A percentile compares a stretch with the other conserved stretches of the same genome.
Evolutionary conservation across 495 filamentous ascomycete species (phyloP).

Genomic region (Trichoderma erinaceum): DNA sequence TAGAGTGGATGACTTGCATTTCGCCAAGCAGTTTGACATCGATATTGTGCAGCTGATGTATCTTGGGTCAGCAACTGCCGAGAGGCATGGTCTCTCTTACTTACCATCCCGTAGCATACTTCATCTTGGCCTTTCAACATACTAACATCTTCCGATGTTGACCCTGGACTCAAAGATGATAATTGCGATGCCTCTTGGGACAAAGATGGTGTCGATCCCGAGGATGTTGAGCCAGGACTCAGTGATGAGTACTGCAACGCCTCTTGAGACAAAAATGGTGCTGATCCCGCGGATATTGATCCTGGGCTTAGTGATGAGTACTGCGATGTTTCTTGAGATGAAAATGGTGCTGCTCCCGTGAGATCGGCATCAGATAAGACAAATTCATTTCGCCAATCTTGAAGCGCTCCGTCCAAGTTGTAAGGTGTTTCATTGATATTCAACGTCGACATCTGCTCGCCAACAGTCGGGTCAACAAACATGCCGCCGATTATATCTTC

Average conservation of each 20-base stretch:
- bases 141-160: neutral
- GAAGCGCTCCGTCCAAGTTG: neutral
- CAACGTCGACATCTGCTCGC: neutral
- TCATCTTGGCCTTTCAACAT: conserved; percentile 5
- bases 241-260: neutral
- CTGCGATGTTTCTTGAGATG: neutral
- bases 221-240: neutral
- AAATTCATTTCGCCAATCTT: neutral
- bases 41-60: neutral
- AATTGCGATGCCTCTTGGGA: neutral
- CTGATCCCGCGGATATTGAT: neutral
- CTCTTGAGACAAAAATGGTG: neutral
- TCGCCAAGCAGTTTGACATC: conserved; percentile 22
- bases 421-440: neutral
- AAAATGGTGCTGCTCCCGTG: neutral
- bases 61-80: neutral
- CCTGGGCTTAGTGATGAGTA: neutral
- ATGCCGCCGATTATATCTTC: neutral
- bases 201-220: neutral
- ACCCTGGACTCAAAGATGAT: neutral
- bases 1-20: conserved; percentile 20
- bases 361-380: neutral
- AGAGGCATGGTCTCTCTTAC: neutral
- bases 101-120: conserved; percentile 28
- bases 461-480: neutral